Evolutionary conservation across 2,329 filamentous ascomycete species (phyloP).

Genomic region (Cercospora zeina): DNA sequence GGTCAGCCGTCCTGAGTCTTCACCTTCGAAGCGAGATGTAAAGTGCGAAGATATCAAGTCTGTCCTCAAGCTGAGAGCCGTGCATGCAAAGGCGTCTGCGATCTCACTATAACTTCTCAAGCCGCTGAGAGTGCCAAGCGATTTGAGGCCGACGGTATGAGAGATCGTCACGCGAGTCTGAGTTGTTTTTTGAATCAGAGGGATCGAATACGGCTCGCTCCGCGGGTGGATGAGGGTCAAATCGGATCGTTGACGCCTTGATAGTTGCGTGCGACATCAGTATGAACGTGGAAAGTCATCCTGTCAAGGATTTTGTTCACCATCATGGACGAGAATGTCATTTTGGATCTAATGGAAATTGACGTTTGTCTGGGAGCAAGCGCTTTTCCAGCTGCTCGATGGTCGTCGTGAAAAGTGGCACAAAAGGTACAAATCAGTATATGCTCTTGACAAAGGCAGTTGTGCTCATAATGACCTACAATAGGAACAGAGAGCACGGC

Average conservation of each 20-base stretch:
- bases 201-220: neutral
- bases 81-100: neutral
- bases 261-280: neutral
- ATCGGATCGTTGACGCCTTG: neutral
- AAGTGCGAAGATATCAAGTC: neutral
- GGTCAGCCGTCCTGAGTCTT: neutral
- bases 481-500: too few relatives aligned
- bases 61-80: neutral
- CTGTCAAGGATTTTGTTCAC: neutral
- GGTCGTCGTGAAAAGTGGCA: neutral
- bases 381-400: neutral
- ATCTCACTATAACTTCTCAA: neutral
- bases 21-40: neutral
- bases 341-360: neutral
- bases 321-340: neutral
- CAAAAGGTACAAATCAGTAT: neutral
- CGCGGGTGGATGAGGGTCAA: neutral
- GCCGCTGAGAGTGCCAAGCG: neutral
- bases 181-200: neutral
- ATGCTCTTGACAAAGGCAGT: neutral
- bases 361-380: neutral
- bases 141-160: neutral
- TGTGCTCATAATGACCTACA: too few relatives aligned
- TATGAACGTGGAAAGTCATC: neutral
- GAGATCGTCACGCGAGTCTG: neutral